Evolutionary conservation across 495 filamentous ascomycete species (phyloP).

Genomic region (Neurospora tetraspora): DNA sequence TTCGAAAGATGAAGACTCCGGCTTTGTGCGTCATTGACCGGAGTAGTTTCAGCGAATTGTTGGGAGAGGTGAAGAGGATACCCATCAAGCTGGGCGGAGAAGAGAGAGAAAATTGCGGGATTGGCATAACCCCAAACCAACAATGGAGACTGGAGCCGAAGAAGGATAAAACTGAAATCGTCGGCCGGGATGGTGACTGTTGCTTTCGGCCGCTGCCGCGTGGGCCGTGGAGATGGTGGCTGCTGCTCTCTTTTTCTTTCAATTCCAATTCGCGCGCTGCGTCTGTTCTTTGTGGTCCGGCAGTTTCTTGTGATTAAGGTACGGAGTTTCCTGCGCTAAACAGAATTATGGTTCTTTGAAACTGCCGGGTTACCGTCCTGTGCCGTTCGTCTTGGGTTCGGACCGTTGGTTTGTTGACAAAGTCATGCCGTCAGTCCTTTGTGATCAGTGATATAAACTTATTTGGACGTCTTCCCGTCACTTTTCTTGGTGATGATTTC

Average conservation of each 20-base stretch:
- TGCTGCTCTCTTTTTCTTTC: background rate
- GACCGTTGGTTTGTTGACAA: background rate
- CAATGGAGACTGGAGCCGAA: background rate
- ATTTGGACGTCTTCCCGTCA: background rate
- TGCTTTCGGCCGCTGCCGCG: background rate
- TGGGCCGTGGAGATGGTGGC: background rate
- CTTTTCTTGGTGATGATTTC: background rate
- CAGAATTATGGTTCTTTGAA: background rate
- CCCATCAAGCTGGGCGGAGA: background rate
- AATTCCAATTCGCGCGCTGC: background rate
- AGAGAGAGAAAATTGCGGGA: background rate
- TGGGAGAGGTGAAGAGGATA: background rate
- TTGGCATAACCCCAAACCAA: background rate
- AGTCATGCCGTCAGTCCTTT: background rate
- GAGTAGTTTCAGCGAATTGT: background rate
- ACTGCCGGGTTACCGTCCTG: background rate
- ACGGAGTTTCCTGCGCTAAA: background rate
- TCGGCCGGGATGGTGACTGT: background rate
- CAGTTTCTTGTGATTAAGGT: background rate
- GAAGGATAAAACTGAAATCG: background rate
- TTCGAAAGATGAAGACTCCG: background rate
- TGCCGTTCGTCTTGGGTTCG: background rate
- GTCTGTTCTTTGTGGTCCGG: background rate
- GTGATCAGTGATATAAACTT: background rate
- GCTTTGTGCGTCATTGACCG: background rate